Base-by-base conservation (phyloP, 345 rosid species). In the Acer negundo region DNA sequence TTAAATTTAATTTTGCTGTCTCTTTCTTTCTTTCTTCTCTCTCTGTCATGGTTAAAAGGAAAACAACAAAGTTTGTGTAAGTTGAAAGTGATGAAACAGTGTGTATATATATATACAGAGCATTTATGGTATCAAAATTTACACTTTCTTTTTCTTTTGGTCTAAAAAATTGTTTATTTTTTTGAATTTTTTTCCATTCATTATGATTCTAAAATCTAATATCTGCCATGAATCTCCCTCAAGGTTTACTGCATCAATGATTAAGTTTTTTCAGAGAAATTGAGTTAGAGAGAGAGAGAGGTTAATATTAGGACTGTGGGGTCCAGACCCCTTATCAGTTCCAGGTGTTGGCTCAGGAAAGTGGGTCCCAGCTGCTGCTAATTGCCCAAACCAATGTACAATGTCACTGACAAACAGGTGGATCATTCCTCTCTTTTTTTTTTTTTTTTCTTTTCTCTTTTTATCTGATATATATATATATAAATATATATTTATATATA, bases 321-420 rank as follows among this genome's bases (percentile, higher is more conserved):
- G 67, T 77, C 90, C 85, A 69, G 35, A 76, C 76, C 80, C 82
- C 82, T 86, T 85, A 87, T 85, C 85, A 82, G 85, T 82, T 89
- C 92, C 94, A 89, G 94, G 89, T 89, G 87, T 82, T 87, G 86
- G 83, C 74, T 82, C 93, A 88, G 93, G 87, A 78, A 81, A 56
- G 84, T 77, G 90, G 89, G 93, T 22, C 90, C 92, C 83, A 80
- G 46, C 26, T 87, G 90, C 90, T 81, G 82, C 83, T 83, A 70
- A 82, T 86, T 89, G 90, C 89, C 89, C 89, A 10, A 90, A 82
- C 91, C 86, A 79, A 79, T 84, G 91, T 79, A 84, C 85, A 82
- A 78, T 84, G 85, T 83, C 90, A 85, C 95, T 87, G 91, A 91
- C 92, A 88, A 86, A 87, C 93, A 89, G 92, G 93, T 87, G 89